phyloP scores from a whole-genome alignment of 2,329 filamentous ascomycete genomes.

The Colletotrichum plurivorum region DNA sequence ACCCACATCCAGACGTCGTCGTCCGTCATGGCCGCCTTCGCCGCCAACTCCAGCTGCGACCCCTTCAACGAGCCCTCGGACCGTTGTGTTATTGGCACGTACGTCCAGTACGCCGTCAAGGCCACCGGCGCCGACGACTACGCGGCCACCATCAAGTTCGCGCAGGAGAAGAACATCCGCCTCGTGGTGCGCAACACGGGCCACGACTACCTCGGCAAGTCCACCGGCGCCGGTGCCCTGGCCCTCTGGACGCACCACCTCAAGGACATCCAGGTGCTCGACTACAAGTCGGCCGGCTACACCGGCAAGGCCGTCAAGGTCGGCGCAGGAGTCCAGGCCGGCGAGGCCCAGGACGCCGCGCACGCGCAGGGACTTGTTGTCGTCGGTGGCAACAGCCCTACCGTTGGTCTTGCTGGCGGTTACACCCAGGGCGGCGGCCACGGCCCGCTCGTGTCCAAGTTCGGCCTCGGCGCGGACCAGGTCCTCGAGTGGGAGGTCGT shows the following conservation, averaged over 20 bases:
- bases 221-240: constrained; percentile 52
- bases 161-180: constrained; percentile 57
- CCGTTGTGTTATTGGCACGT: constrained; percentile 32
- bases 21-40: constrained; percentile 55
- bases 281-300: constrained; percentile 53
- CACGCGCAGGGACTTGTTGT: constrained; percentile 55
- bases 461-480: constrained; percentile 68
- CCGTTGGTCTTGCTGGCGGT: constrained; percentile 67
- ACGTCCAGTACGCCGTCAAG: constrained; percentile 38
- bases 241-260: constrained; percentile 57
- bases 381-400: constrained; percentile 63
- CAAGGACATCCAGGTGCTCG: constrained; percentile 51
- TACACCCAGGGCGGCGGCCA: constrained; percentile 71
- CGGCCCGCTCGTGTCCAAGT: constrained; percentile 57
- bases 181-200: constrained; percentile 54
- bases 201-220: constrained; percentile 54
- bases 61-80: constrained; percentile 47
- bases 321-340: constrained; percentile 63
- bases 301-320: constrained; percentile 62
- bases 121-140: constrained; percentile 34
- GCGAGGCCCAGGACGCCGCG: constrained; percentile 58
- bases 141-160: constrained; percentile 49
- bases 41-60: constrained; percentile 57
- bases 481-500: constrained; percentile 65
- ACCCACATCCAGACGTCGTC: constrained; percentile 59